These are phyloP conservation scores for Lactuca saligna DNA, from an alignment of 129 eudicot genomes.

Conservation along the genomic window DNA sequence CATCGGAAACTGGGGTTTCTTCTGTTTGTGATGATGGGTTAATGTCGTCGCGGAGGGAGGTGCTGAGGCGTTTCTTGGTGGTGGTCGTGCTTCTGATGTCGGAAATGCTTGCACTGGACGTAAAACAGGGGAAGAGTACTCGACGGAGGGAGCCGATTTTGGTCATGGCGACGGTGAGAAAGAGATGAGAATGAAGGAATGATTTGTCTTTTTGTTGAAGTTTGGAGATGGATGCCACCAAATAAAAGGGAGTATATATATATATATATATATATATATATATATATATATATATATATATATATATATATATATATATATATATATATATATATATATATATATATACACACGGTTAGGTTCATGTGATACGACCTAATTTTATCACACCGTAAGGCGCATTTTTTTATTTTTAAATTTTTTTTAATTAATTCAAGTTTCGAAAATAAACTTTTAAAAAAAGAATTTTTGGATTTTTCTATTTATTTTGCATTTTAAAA, in stretches of 20 bases:
- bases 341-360: too few relatives aligned
- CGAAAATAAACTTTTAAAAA: too few relatives aligned
- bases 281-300: conserved; percentile 13
- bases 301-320: too few relatives aligned
- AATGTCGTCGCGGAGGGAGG: conserved; percentile 86
- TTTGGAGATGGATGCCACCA: conserved; percentile 9
- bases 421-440: too few relatives aligned
- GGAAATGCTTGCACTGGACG: conserved; percentile 44
- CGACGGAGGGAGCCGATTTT: conserved; percentile 78
- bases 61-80: conserved; percentile 89
- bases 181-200: background rate
- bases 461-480: too few relatives aligned
- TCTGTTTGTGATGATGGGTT: conserved; percentile 23
- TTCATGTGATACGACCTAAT: too few relatives aligned
- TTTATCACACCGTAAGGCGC: too few relatives aligned
- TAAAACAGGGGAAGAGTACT: conserved; percentile 67
- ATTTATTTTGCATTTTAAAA: too few relatives aligned
- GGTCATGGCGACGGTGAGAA: conserved; percentile 43
- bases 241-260: background rate
- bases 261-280: background rate
- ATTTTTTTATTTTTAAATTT: too few relatives aligned
- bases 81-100: conserved; percentile 34
- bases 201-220: conserved; percentile 15
- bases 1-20: conserved; percentile 15
- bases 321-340: too few relatives aligned